phyloP scores from a whole-genome alignment of 148 eudicot genomes.

The Agrostemma githago region DNA sequence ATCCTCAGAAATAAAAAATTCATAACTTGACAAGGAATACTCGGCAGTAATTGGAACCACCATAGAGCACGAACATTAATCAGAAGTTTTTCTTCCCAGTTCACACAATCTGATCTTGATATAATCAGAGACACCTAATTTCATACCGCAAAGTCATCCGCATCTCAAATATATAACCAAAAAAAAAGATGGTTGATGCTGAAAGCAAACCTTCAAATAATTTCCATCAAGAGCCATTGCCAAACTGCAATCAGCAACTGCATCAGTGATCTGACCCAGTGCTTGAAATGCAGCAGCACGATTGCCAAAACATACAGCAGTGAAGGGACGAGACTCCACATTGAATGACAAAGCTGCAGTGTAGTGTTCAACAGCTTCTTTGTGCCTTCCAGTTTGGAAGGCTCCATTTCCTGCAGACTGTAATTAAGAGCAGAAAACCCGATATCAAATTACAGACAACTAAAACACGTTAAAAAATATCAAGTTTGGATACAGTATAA shows the following conservation, averaged over 20 bases:
- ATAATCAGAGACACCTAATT: too few species aligned
- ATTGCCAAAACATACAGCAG: slow-evolving; percentile 88
- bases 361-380: slow-evolving; percentile 86
- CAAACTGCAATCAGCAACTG: slow-evolving; percentile 90
- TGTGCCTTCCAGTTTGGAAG: slow-evolving; percentile 64
- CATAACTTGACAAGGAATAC: too few species aligned
- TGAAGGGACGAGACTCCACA: slow-evolving; percentile 77
- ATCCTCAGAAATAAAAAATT: too few species aligned
- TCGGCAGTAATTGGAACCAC: too few species aligned
- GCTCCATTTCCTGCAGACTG: slow-evolving; percentile 93
- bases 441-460: too few species aligned
- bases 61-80: too few species aligned
- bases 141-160: too few species aligned
- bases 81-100: too few species aligned
- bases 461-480: neutral
- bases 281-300: slow-evolving; percentile 94
- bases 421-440: slow-evolving; percentile 17
- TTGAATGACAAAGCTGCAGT: slow-evolving; percentile 76
- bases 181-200: slow-evolving; percentile 5
- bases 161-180: too few species aligned
- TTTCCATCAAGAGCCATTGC: slow-evolving; percentile 86
- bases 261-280: slow-evolving; percentile 68
- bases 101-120: too few species aligned
- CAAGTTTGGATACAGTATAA: neutral
- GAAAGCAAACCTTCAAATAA: slow-evolving; percentile 64